Base-by-base conservation (phyloP, 1,284 basidiomycete species). In the Naganishia liquefaciens region DNA sequence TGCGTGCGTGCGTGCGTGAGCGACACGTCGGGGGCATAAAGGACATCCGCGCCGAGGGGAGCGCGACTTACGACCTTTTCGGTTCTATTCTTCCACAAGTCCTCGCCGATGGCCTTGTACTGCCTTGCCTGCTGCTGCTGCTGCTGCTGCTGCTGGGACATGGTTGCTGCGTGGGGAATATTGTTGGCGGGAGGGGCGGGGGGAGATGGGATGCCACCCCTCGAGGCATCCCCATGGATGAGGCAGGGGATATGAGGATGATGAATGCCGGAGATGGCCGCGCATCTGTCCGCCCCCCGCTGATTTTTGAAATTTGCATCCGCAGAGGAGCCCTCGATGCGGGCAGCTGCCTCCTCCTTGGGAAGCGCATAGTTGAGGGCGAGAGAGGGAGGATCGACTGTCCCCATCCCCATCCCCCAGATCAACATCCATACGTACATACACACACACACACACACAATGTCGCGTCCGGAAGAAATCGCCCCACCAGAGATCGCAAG, bases 401-500 rank as follows among this genome's bases (percentile, higher is more conserved):
- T 33, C 33, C 33, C 9, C 33, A 13, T 37, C 33, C 0, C 33
- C 33, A 10, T 37, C 7, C 2, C 10, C 33, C 33, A 37, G 9
- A n/a, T n/a, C n/a, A n/a, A n/a, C n/a, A n/a, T n/a, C n/a, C n/a
- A n/a, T n/a, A n/a, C n/a, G n/a, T n/a, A n/a, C n/a, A n/a, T n/a
- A n/a, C n/a, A n/a, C n/a, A n/a, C n/a, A n/a, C n/a, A n/a, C n/a
- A n/a, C n/a, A 13, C 37, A 21, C 49, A 65, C 40, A 67, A 98
- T 97, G 95, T 96, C 93, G 21, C 83, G 96, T 71, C 96, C 96
- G 69, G 96, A 99, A 77, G 87, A 95, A 53, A 85, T 90, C 77
- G 93, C 94, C 28, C 96, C 96, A 43, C 95, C 96, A 67, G 93
- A 99, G 82, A 91, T 99, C 71, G 93, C 94, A 79, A 68, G 88